phyloP scores from a whole-genome alignment of 257 asterid genomes.

The Paraleonurus japonicus region DNA sequence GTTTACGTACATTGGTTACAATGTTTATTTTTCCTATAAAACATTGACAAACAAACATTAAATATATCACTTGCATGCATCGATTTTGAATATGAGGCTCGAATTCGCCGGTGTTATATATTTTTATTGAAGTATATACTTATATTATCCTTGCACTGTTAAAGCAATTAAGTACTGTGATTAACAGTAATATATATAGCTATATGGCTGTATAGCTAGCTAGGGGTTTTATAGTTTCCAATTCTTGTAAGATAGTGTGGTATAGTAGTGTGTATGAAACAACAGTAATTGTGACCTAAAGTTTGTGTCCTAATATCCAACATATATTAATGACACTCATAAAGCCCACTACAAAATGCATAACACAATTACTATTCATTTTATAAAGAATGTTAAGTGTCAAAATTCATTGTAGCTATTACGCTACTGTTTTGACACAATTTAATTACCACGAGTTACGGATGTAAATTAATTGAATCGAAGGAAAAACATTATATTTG shows the following conservation, averaged over 20 bases:
- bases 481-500: too few species aligned
- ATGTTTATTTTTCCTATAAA: too few species aligned
- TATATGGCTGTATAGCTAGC: neutral
- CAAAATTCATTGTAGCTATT: neutral
- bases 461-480: too few species aligned
- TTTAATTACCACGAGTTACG: too few species aligned
- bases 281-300: constrained; percentile 17
- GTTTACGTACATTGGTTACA: too few species aligned
- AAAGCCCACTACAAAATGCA: neutral
- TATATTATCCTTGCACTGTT: neutral
- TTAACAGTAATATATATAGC: neutral
- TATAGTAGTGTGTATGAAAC: constrained; percentile 11
- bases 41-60: too few species aligned
- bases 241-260: neutral
- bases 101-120: too few species aligned
- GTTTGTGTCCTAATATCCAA: constrained; percentile 17
- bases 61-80: too few species aligned
- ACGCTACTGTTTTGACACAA: too few species aligned
- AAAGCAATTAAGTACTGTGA: neutral
- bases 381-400: neutral
- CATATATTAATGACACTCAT: constrained; percentile 12
- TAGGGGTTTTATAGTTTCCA: neutral
- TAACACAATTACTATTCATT: neutral
- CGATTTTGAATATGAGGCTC: too few species aligned
- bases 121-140: neutral